Evolutionary conservation across 2,329 filamentous ascomycete species (phyloP).

Genomic region (Cladorrhinum sp.): DNA sequence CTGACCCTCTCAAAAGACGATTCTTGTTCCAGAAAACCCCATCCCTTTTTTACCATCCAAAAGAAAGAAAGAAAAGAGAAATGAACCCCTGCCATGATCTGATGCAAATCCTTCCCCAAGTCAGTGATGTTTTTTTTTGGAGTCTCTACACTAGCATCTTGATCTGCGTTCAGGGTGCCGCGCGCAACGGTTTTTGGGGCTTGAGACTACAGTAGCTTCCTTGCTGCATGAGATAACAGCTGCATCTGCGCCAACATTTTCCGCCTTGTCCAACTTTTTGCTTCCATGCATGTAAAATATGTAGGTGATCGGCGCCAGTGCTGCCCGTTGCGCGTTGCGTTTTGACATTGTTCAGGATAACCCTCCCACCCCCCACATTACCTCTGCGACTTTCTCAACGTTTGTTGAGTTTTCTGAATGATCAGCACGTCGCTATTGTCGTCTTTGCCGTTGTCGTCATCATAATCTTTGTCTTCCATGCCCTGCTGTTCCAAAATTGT

Average conservation of each 20-base stretch:
- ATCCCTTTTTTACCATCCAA: not conserved
- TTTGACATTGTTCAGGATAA: not conserved
- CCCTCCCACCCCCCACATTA: not conserved
- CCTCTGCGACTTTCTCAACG: not conserved
- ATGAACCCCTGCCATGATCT: not conserved
- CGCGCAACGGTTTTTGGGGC: not conserved
- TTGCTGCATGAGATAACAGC: not conserved
- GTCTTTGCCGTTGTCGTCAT: not conserved
- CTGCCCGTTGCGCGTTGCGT: not conserved
- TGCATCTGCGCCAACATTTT: not conserved
- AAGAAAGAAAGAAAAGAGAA: too few species aligned
- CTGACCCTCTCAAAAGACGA: not conserved
- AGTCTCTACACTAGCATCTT: not conserved
- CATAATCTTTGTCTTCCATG: not conserved
- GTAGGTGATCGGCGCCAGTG: not conserved
- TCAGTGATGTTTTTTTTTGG: too few species aligned
- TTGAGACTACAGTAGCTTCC: not conserved
- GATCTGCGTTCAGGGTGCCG: not conserved
- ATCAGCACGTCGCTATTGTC: constrained; percentile 1
- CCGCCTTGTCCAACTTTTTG: not conserved
- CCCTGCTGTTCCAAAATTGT: not conserved
- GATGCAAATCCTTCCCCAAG: not conserved
- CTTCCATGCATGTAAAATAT: not conserved
- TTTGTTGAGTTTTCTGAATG: not conserved
- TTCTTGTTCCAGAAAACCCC: not conserved